Base-by-base conservation (phyloP, 495 filamentous ascomycete species). In the Xylaria cubensis region DNA sequence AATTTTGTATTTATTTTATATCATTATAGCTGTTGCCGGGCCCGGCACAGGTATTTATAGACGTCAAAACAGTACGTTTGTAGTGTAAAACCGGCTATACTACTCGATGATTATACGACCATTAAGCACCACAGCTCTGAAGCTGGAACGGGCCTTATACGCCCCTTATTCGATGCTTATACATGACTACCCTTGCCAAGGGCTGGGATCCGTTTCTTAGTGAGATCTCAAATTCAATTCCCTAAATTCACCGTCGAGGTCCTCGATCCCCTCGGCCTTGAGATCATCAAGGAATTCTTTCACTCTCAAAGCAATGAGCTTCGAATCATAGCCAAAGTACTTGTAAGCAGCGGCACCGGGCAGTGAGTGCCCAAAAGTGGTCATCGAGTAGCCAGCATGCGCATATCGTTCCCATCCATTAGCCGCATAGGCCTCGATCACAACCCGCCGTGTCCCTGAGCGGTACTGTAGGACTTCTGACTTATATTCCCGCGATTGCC, bases 321-420 rank as follows among this genome's bases (percentile, higher is more conserved):
- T 77, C 41, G 77, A 76, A 24, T 86, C 85, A 68, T 85, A 89
- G 0, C 86, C 86, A 74, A 90, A 89, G 73, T 81, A 84, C 74
- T 84, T 82, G 69, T 89, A 90, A 4, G 83, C 84, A 5, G 81
- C 84, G 71, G 83, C 81, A 0, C 86, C 84, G 9, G 88, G 88
- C 68, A 89, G 75, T 73, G 81, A 84, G 39, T 84, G 75, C 9
- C 76, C 78, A 72, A 88, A 90, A 0, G 80, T 76, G 21, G 74
- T 82, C 74, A 90, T 79, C 26, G 74, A 83, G 64, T 85, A 79
- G 4, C 81, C 83, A 2, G 87, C 88, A 81, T 88, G 82, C 1
- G 88, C 87, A 75, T 89, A 89, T 15, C 88, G 79, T 76, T 90
- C 88, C 87, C 87, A 90, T 17, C 88, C 87, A 64, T 86, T 88